Percentiles rank a stretch among this genome's conserved stretches.
Conservation (phyloP, 176 grass and related monocot genomes). For the Luzula sylvatica region DNA sequence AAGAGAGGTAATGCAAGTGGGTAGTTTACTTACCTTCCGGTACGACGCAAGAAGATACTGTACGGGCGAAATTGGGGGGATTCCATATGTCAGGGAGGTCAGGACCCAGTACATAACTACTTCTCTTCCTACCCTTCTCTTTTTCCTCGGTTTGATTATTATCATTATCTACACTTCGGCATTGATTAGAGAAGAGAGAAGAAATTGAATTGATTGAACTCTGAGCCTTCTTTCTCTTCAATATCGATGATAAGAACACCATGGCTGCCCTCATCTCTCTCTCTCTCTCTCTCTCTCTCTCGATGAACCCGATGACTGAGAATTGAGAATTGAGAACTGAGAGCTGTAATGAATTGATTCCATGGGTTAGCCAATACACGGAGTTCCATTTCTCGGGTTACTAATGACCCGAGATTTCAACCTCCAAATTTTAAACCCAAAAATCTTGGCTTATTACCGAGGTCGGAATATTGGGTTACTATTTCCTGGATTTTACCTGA, state of each 20-base stretch:
- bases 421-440: too few species aligned
- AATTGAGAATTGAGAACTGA: too few species aligned
- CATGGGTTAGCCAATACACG: too few species aligned
- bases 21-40: neutral
- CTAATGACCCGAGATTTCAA: too few species aligned
- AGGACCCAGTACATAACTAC: conserved; percentile 48
- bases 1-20: neutral
- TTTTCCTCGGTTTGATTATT: conserved; percentile 1
- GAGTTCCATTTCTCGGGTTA: too few species aligned
- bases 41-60: neutral
- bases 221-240: neutral
- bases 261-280: neutral
- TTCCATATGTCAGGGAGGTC: conserved; percentile 70
- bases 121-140: conserved; percentile 18
- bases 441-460: too few species aligned
- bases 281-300: conserved; percentile 2
- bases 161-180: neutral
- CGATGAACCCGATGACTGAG: too few species aligned
- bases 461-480: too few species aligned
- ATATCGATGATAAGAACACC: neutral
- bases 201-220: neutral
- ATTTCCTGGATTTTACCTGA: too few species aligned
- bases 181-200: neutral
- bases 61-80: neutral
- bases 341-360: too few species aligned